A percentile compares a stretch with the other conserved stretches of the same genome.
phyloP scores from a whole-genome alignment of 805 yeast species.

The Scheffersomyces amazonensis region DNA sequence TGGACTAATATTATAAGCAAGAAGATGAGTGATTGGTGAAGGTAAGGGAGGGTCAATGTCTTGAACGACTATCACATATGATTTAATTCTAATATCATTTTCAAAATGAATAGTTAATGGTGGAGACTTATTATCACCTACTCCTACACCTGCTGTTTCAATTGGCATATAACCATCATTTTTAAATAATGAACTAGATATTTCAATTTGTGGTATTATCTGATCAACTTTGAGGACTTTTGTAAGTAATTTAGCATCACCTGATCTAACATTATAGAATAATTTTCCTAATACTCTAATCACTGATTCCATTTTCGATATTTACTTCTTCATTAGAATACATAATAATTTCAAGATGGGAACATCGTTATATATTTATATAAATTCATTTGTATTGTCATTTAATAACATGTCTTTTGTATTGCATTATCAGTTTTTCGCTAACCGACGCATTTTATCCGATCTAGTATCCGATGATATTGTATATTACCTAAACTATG shows the following conservation, averaged over 20 bases:
- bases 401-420: too few relatives aligned
- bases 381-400: too few relatives aligned
- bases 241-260: conserved; percentile 5
- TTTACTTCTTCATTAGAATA: too few relatives aligned
- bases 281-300: conserved; percentile 4
- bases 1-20: conserved; percentile 10
- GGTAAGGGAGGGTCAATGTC: conserved; percentile 13
- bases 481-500: too few relatives aligned
- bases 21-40: conserved; percentile 8
- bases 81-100: conserved; percentile 2
- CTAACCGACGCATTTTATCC: too few relatives aligned
- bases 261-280: conserved; percentile 6
- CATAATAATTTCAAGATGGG: too few relatives aligned
- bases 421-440: too few relatives aligned
- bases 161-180: conserved; percentile 10
- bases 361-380: too few relatives aligned
- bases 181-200: conserved; percentile 8
- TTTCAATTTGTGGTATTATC: conserved; percentile 2
- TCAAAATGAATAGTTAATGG: conserved; percentile 4
- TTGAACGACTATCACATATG: conserved; percentile 10
- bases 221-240: conserved; percentile 3
- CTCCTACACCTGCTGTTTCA: conserved; percentile 7
- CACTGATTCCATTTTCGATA: neutral
- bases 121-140: conserved; percentile 9
- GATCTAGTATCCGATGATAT: too few relatives aligned